phyloP scores from a whole-genome alignment of 257 asterid species.

The Paulownia fortunei region DNA sequence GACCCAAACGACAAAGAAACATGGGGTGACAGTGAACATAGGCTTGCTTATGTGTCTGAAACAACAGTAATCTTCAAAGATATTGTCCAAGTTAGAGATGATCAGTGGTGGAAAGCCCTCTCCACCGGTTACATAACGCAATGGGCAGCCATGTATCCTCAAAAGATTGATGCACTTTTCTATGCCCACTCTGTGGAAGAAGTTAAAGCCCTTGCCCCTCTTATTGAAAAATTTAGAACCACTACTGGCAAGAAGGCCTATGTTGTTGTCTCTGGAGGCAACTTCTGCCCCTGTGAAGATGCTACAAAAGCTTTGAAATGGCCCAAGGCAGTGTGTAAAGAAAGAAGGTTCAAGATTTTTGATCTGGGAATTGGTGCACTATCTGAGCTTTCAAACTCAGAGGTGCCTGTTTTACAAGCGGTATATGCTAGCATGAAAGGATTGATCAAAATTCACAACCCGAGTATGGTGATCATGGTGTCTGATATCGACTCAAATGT shows the following conservation, averaged over 20 bases:
- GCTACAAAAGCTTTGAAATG: constrained; percentile 71
- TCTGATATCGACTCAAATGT: constrained; percentile 65
- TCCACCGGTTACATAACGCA: constrained; percentile 89
- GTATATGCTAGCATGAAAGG: constrained; percentile 96
- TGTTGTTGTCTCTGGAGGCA: constrained; percentile 82
- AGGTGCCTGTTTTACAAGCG: constrained; percentile 76
- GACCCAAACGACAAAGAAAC: constrained; percentile 89
- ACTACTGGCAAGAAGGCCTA: constrained; percentile 86
- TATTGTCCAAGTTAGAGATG: constrained; percentile 83
- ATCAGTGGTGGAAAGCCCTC: constrained; percentile 98
- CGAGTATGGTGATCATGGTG: constrained; percentile 73
- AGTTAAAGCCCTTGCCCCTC: constrained; percentile 81
- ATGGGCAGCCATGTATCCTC: constrained; percentile 97
- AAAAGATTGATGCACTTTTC: constrained; percentile 81
- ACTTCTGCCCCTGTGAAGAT: constrained; percentile 84
- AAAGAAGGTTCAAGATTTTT: constrained; percentile 88
- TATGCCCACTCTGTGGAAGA: constrained; percentile 82
- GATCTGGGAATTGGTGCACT: constrained; percentile 78
- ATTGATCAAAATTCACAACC: constrained; percentile 81
- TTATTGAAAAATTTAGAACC: constrained; percentile 75
- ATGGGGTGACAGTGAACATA: constrained; percentile 96
- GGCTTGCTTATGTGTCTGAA: constrained; percentile 91
- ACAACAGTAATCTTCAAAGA: constrained; percentile 94
- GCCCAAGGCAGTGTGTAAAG: constrained; percentile 81
- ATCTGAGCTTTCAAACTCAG: constrained; percentile 68